Base-by-base conservation (phyloP, 2,329 filamentous ascomycete species). In the Cadophora gregata region DNA sequence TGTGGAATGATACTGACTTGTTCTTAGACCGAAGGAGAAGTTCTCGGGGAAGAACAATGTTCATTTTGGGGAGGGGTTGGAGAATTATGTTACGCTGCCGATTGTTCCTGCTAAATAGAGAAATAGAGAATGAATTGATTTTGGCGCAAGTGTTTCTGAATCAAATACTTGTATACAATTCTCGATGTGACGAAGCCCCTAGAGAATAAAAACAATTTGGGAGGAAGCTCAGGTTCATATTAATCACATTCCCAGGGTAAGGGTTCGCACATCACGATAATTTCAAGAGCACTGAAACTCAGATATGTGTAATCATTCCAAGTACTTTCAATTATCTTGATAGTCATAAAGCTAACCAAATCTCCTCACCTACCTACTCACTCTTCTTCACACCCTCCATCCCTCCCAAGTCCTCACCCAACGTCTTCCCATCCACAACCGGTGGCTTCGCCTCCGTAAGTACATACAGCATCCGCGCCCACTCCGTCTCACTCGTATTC, bases 81-180 rank as follows among this genome's bases (percentile, higher is more conserved):
- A 80, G 48, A 88, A 87, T 72, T 88, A 82, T 72, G 76, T 88
- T 14, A 81, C 78, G 0, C 72, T 88, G 58, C 86, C 85, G 0
- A 73, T 87, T 25, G 83, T 88, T 62, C 84, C 85, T 31, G 36
- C 45, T 31, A 50, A 31, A 59, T 29, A 48, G 64, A 19, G 4
- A 45, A 9, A 27, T n/a, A 3, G 25, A 45, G 36, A 42, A 59
- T 38, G 24, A 45, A 38, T 4, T 7, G 10, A 16, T 16, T 27
- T 45, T 27, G 9, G 7, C 19, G 36, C 25, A n/a, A 14, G 25
- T 31, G 16, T 10, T 4, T 47, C 42, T 6, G 10, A 33, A 47
- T 21, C 8, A 47, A n/a, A 21, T n/a, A 8, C 6, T 47, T 47
- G 7, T 47, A 14, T 55, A 29, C 29, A 12, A 29, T 55, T 55